Conservation (phyloP, 306 rosid species). For the Argentina anserina region DNA sequence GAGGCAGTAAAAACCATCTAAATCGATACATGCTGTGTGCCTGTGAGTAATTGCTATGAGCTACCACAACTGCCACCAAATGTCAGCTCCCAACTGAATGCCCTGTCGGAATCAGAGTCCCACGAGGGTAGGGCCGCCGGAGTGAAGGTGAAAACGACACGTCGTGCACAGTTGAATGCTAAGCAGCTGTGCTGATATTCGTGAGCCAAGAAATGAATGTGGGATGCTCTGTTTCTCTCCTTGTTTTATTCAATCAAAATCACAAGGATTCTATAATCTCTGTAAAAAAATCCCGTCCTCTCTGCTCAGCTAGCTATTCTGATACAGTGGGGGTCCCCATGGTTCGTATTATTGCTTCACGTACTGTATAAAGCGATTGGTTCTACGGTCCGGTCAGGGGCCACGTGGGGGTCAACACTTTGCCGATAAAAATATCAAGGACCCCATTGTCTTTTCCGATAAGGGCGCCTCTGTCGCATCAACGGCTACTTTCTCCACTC, state of each 20-base stretch:
- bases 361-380: background rate
- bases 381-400: constrained; percentile 4
- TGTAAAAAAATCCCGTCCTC: background rate
- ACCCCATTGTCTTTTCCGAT: constrained; percentile 17
- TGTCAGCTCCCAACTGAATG: background rate
- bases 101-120: background rate
- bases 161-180: background rate
- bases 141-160: constrained; percentile 10
- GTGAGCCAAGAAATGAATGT: constrained; percentile 23
- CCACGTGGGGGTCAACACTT: constrained; percentile 36
- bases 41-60: background rate
- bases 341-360: constrained; percentile 3
- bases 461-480: constrained; percentile 19
- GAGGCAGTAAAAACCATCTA: background rate
- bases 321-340: background rate
- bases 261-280: background rate
- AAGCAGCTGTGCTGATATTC: background rate
- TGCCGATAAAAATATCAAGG: background rate
- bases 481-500: constrained; percentile 60
- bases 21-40: background rate
- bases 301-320: background rate
- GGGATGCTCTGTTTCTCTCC: constrained; percentile 1
- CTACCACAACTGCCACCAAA: background rate
- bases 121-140: background rate
- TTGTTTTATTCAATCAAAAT: background rate